phyloP scores from a whole-genome alignment of 2,329 filamentous ascomycete species.

The Cadophora sp. region DNA sequence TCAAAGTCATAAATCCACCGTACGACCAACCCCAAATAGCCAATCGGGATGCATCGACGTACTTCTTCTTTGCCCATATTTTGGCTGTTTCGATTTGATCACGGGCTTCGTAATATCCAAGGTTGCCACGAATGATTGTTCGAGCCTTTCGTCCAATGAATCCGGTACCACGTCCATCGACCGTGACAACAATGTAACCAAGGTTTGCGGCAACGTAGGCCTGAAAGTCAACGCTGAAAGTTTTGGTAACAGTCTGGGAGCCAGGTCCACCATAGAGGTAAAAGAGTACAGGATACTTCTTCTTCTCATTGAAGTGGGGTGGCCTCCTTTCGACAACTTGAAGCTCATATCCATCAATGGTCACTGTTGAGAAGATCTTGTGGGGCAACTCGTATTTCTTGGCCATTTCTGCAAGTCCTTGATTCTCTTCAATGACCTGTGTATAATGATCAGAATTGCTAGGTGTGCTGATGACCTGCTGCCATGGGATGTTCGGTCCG shows the following conservation, averaged over 20 bases:
- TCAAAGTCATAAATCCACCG: constrained; percentile 93
- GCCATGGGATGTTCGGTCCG: constrained; percentile 87
- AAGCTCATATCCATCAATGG: constrained; percentile 78
- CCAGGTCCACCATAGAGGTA: constrained; percentile 92
- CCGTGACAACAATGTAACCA: constrained; percentile 92
- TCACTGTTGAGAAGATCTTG: constrained; percentile 81
- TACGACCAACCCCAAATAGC: constrained; percentile 99
- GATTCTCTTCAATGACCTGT: constrained; percentile 80
- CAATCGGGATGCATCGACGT: constrained; percentile 82
- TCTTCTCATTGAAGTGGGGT: constrained; percentile 82
- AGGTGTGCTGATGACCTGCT: constrained; percentile 87
- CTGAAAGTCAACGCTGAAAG: constrained; percentile 87
- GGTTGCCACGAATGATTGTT: constrained; percentile 80
- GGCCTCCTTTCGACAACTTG: constrained; percentile 85
- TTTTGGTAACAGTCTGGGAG: constrained; percentile 86
- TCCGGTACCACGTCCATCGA: constrained; percentile 93
- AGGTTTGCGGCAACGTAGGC: constrained; percentile 84
- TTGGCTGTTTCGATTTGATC: constrained; percentile 93
- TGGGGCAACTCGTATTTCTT: constrained; percentile 82
- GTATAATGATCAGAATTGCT: constrained; percentile 69
- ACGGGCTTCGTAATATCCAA: constrained; percentile 83
- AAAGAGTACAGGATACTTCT: constrained; percentile 93
- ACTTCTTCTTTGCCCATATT: constrained; percentile 79
- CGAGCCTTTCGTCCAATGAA: constrained; percentile 86
- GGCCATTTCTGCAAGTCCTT: constrained; percentile 70